These are phyloP conservation scores for Candida frijolesensis DNA, from an alignment of 1,139 yeast genomes.

Conservation along the genomic window DNA sequence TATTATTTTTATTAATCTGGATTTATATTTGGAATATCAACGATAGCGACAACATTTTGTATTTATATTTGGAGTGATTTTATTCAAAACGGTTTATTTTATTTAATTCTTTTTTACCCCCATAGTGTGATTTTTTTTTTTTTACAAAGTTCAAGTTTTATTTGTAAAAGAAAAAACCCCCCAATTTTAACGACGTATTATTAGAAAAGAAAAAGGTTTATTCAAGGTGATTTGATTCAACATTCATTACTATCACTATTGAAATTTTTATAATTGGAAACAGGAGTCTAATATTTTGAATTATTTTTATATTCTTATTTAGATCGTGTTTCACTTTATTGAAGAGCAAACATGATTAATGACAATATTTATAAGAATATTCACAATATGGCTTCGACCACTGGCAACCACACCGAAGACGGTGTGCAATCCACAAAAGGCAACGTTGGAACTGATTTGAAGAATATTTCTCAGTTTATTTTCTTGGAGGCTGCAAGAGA, in stretches of 20 bases:
- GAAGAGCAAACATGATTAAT: slow-evolving; percentile 16
- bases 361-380: slow-evolving; percentile 18
- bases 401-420: slow-evolving; percentile 4
- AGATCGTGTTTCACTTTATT: slow-evolving; percentile 12
- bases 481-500: slow-evolving; percentile 12
- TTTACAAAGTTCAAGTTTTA: neutral
- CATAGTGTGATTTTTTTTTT: neutral
- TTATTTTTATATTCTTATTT: slow-evolving; percentile 16
- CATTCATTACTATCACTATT: neutral
- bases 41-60: neutral
- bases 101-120: slow-evolving; percentile 1
- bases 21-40: neutral
- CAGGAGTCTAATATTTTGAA: slow-evolving; percentile 9
- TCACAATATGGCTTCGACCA: slow-evolving; percentile 11
- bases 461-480: slow-evolving; percentile 12
- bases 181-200: neutral
- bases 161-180: neutral
- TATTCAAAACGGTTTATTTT: slow-evolving; percentile 1
- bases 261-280: neutral
- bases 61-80: slow-evolving; percentile 4
- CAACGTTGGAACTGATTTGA: slow-evolving; percentile 8
- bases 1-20: slow-evolving; percentile 2
- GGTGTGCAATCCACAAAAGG: slow-evolving; percentile 5
- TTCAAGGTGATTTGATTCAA: slow-evolving; percentile 2
- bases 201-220: neutral